Base-by-base conservation (phyloP, 805 yeast genomes). In the Kodamaea jinghongensis region DNA sequence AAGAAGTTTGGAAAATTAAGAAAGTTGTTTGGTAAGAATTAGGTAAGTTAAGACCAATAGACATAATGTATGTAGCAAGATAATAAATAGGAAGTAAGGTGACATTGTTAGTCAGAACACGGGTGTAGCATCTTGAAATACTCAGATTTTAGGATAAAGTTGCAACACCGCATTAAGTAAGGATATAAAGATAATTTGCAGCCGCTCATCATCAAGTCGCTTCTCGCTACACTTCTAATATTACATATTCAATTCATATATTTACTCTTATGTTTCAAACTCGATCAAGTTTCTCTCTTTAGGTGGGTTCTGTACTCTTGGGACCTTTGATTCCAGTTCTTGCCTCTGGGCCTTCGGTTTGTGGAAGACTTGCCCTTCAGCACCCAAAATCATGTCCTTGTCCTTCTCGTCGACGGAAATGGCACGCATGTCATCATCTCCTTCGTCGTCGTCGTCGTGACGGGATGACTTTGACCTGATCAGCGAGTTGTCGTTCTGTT, bases 351-450 rank as follows among this genome's bases (percentile, higher is more conserved):
- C 50, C 5, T 22, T 22, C 33, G 41, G 50, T 17, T 32, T 35
- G 13, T 36, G 42, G 36, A 34, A 20, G 6, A 33, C 73, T 26
- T 68, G 73, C 2, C 74, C 70, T 41, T 75, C 81, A 3, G 76
- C 70, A 10, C 76, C 79, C 17, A 75, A 59, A 15, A 77, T 50
- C 14, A 73, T 51, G 44, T 75, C 81, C 45, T 68, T 70, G 44
- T 73, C 78, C 20, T 57, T 61, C 27, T 65, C 71, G 41, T 66
- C 67, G 7, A 68, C 61, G 3, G 70, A 58, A 25, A 63, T 63
- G 13, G 59, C 58, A 6, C 69, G 63, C 34, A 69, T 65, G 42
- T 70, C 76, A 42, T 70, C 75, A 42, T 75, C 78, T 23, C 67
- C 49, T 35, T 66, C 75, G 17, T 76, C 80, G n/a, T 75, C 79